Conservation (phyloP, 768 basidiomycete genomes). For the Agaricus bisporus region DNA sequence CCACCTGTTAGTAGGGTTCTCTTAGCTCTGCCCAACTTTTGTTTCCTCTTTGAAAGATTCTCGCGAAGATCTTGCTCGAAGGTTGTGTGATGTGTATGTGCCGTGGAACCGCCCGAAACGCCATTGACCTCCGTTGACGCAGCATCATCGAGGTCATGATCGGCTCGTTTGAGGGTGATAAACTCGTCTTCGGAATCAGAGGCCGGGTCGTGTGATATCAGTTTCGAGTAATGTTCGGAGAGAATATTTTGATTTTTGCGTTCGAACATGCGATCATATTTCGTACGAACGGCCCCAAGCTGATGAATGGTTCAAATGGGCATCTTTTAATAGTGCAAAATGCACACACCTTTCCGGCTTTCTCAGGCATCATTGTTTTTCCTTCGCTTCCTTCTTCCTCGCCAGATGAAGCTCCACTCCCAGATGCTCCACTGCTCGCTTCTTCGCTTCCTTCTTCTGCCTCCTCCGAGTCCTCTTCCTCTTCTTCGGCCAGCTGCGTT, state of each 20-base stretch:
- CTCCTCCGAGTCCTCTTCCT: constrained; percentile 14
- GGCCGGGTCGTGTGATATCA: constrained; percentile 63
- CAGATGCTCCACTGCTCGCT: constrained; percentile 15
- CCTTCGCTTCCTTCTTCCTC: constrained; percentile 19
- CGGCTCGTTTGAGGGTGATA: constrained; percentile 86
- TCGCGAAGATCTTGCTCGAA: constrained; percentile 21
- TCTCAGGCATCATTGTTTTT: constrained; percentile 12
- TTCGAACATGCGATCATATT: constrained; percentile 97
- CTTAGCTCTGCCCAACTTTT: constrained; percentile 67
- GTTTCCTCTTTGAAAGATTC: constrained; percentile 83
- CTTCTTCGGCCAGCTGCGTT: constrained; percentile 1
- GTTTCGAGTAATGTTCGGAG: constrained; percentile 83
- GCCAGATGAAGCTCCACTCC: constrained; percentile 18
- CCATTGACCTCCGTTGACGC: neutral
- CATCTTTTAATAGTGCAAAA: neutral
- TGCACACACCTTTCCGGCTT: constrained; percentile 35
- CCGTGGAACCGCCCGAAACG: neutral
- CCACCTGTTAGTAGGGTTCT: constrained; percentile 64
- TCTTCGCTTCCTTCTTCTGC: constrained; percentile 24
- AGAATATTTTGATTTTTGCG: constrained; percentile 92
- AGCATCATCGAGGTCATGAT: constrained; percentile 58
- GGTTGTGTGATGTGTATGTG: neutral
- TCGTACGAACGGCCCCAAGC: constrained; percentile 63
- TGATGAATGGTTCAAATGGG: constrained; percentile 11
- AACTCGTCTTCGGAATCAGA: constrained; percentile 76